Percentiles rank a stretch among this genome's conserved stretches.
Evolutionary conservation across 2,329 filamentous ascomycete species (phyloP).

Genomic region (Ophiocordyceps unilateralis): DNA sequence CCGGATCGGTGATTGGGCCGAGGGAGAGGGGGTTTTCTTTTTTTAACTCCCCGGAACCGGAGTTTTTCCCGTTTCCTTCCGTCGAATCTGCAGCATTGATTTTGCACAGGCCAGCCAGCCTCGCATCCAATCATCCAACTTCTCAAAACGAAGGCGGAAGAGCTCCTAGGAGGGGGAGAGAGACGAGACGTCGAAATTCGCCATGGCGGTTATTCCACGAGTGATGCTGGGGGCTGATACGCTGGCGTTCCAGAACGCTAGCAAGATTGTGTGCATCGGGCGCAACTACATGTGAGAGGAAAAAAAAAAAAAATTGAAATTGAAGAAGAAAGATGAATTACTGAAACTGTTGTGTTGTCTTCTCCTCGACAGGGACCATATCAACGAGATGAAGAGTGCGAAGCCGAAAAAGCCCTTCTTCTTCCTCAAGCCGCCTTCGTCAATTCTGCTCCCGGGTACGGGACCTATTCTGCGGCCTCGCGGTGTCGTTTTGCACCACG

Average conservation of each 20-base stretch:
- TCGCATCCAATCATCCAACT: too few species aligned
- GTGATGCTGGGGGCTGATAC: slow-evolving; percentile 23
- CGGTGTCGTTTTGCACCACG: slow-evolving; percentile 79
- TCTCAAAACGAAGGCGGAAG: too few species aligned
- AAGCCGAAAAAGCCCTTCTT: slow-evolving; percentile 94
- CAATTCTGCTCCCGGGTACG: slow-evolving; percentile 61
- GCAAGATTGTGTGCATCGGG: slow-evolving; percentile 82
- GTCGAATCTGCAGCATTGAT: too few species aligned
- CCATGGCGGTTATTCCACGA: neutral
- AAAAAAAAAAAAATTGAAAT: neutral
- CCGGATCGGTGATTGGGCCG: neutral
- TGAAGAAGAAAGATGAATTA: neutral
- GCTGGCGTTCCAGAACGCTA: slow-evolving; percentile 33
- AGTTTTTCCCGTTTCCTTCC: neutral
- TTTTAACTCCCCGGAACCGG: too few species aligned
- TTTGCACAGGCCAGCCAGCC: too few species aligned
- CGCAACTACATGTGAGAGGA: slow-evolving; percentile 81
- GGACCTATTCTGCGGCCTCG: slow-evolving; percentile 69
- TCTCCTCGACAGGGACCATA: too few species aligned
- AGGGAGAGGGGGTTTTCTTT: too few species aligned
- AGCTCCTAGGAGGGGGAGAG: too few species aligned
- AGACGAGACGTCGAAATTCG: too few species aligned
- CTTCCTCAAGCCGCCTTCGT: slow-evolving; percentile 88
- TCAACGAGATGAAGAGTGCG: slow-evolving; percentile 63
- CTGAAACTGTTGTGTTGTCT: neutral